phyloP scores from a whole-genome alignment of 169 alveolate species.

The Cryptosporidium parvum region DNA sequence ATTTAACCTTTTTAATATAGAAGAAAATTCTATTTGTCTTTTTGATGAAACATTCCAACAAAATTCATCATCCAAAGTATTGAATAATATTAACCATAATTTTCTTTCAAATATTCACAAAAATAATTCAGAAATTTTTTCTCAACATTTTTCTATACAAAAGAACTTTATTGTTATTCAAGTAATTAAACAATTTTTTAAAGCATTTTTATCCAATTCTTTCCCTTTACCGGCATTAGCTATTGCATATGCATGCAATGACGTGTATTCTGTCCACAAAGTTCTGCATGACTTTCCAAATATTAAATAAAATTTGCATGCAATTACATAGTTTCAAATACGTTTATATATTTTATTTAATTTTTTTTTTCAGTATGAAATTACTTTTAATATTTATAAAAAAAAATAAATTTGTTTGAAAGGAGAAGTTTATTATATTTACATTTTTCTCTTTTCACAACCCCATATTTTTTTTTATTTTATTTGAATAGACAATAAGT shows the following conservation, averaged over 20 bases:
- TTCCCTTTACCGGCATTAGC: slow-evolving; percentile 72
- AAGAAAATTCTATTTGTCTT: slow-evolving; percentile 47
- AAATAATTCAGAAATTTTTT: slow-evolving; percentile 19
- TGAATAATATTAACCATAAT: neutral
- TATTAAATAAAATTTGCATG: slow-evolving; percentile 8
- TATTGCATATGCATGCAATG: slow-evolving; percentile 75
- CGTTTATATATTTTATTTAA: too few species aligned
- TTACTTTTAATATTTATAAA: too few species aligned
- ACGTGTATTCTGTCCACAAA: slow-evolving; percentile 58
- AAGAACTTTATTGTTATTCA: neutral
- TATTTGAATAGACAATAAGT: too few species aligned
- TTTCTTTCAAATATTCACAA: neutral
- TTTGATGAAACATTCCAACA: slow-evolving; percentile 21
- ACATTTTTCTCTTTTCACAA: too few species aligned
- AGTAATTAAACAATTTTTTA: slow-evolving; percentile 43
- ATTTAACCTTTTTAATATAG: slow-evolving; percentile 37
- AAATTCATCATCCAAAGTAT: neutral
- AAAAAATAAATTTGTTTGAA: too few species aligned
- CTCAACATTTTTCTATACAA: neutral
- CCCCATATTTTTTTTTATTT: too few species aligned
- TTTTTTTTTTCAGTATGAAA: neutral
- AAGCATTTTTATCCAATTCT: slow-evolving; percentile 33
- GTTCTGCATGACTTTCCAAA: slow-evolving; percentile 59
- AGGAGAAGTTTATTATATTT: too few species aligned
- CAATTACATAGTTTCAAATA: neutral